Conservation (phyloP, 1,284 basidiomycete genomes). For the Cryptococcus sp. region DNA sequence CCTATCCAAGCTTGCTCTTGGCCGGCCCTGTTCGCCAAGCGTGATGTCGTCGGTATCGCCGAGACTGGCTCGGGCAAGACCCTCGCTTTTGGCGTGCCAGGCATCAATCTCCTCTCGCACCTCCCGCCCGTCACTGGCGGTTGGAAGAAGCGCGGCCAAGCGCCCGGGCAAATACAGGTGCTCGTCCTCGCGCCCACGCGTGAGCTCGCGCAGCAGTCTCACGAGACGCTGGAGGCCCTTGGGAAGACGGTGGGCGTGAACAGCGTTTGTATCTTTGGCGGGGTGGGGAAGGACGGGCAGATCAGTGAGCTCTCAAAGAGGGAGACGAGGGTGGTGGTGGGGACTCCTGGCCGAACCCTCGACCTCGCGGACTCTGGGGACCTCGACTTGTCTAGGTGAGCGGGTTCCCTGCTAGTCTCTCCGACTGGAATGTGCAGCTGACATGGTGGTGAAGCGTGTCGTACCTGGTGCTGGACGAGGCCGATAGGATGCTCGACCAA, state of each 20-base stretch:
- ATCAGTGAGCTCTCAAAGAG: slow-evolving; percentile 59
- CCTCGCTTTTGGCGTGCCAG: slow-evolving; percentile 88
- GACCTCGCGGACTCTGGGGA: slow-evolving; percentile 83
- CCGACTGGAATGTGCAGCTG: not conserved
- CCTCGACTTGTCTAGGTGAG: slow-evolving; percentile 72
- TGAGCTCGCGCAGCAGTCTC: slow-evolving; percentile 91
- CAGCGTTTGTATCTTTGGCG: slow-evolving; percentile 86
- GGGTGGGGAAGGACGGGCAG: slow-evolving; percentile 84
- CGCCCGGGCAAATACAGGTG: slow-evolving; percentile 59
- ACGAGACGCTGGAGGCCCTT: slow-evolving; percentile 74
- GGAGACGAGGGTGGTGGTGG: slow-evolving; percentile 75
- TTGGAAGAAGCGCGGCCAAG: slow-evolving; percentile 41
- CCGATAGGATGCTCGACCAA: slow-evolving; percentile 96
- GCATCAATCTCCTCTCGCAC: slow-evolving; percentile 58
- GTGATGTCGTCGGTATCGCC: slow-evolving; percentile 92
- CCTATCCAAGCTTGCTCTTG: slow-evolving; percentile 96
- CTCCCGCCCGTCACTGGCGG: slow-evolving; percentile 18
- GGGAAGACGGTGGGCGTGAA: slow-evolving; percentile 73
- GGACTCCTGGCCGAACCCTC: slow-evolving; percentile 88
- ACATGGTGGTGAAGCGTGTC: slow-evolving; percentile 60
- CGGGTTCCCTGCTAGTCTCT: slow-evolving; percentile 11
- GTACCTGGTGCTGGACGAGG: slow-evolving; percentile 94
- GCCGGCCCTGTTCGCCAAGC: slow-evolving; percentile 78
- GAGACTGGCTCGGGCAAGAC: slow-evolving; percentile 99
- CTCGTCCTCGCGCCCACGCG: slow-evolving; percentile 90